Evolutionary conservation across 495 filamentous ascomycete species (phyloP), one percentile per base, ranked within the genome.

Genomic region (Aspergillus ellipticus): DNA sequence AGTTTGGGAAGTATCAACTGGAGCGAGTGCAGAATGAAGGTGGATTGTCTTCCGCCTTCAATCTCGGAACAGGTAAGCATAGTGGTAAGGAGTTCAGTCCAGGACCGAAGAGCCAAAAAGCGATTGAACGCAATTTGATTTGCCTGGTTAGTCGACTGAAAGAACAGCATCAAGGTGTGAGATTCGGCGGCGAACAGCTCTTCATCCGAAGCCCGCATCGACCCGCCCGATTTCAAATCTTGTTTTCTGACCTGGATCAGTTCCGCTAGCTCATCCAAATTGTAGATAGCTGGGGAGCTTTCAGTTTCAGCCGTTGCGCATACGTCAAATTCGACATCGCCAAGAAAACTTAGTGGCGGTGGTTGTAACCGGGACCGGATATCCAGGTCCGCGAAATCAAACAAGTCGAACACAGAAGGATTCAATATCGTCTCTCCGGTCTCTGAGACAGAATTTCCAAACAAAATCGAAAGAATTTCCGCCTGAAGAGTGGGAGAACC

Each of bases 1-100:
- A 97, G 78, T 57, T 89, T 92, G 2, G 94, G 92, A 20, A 95
- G 80, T 49, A 93, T 86, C 22, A 90, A 75, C 67, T 97, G 92
- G 13, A 97, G 76, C 5, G 88, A 80, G 65, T 94, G 89, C 4
- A 96, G 71, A 21, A 96, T 81, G 60, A 99, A 90, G 0, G 85
- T 78, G 19, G 83, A 82, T 64, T 85, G 86, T 31, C 77, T 76
- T 1, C 80, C 80, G 19, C 79, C 77, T 47, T 89, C 86, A 57
- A 92, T 82, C 39, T 89, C 86, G 54, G 88, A 89, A 56, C 82
- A 84, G 51, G 88, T 85, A 26, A 94, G 74, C 70, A 92, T 89
- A 8, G 96, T 80, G 28, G 85, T 82, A 22, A 95, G 65, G 22
- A 97, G 75, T 63, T 90, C 89, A 4, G 85, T 79, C 94, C 95